phyloP scores from a whole-genome alignment of 2,329 filamentous ascomycete species.

The Phialocephala subalpina region DNA sequence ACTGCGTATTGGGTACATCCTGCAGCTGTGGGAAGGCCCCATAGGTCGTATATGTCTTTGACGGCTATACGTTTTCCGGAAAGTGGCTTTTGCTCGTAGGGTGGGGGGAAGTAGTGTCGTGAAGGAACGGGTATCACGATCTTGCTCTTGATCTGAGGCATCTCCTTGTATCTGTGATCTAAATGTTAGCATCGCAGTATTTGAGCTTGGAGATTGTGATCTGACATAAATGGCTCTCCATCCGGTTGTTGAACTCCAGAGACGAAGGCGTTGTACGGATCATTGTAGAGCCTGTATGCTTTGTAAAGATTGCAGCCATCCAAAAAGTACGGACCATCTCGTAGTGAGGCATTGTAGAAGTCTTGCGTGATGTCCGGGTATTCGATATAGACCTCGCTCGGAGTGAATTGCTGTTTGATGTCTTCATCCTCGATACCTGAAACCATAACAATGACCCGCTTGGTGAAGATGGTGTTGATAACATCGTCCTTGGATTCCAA shows the following conservation, averaged over 20 bases:
- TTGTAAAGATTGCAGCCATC: constrained; percentile 14
- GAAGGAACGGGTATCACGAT: constrained; percentile 62
- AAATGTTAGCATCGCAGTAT: neutral
- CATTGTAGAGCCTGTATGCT: constrained; percentile 26
- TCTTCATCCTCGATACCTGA: neutral
- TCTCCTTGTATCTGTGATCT: constrained; percentile 9
- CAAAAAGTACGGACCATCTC: constrained; percentile 28
- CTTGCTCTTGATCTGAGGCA: neutral
- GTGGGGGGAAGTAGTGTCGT: constrained; percentile 59
- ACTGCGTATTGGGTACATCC: constrained; percentile 65
- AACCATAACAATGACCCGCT: neutral
- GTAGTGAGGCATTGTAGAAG: neutral
- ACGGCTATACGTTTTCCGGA: constrained; percentile 66
- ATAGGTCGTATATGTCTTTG: constrained; percentile 68
- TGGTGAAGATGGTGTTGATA: neutral
- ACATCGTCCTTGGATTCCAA: neutral
- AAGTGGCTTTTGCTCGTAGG: constrained; percentile 59
- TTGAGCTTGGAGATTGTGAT: constrained; percentile 23
- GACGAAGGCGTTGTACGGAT: constrained; percentile 26
- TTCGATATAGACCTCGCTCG: neutral
- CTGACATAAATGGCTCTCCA: constrained; percentile 1
- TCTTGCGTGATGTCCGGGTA: neutral
- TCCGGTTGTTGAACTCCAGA: constrained; percentile 17
- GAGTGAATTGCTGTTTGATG: neutral
- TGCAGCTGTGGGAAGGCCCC: constrained; percentile 61